Base-by-base conservation (phyloP, 2,329 filamentous ascomycete species). In the Zymoseptoria tritici region DNA sequence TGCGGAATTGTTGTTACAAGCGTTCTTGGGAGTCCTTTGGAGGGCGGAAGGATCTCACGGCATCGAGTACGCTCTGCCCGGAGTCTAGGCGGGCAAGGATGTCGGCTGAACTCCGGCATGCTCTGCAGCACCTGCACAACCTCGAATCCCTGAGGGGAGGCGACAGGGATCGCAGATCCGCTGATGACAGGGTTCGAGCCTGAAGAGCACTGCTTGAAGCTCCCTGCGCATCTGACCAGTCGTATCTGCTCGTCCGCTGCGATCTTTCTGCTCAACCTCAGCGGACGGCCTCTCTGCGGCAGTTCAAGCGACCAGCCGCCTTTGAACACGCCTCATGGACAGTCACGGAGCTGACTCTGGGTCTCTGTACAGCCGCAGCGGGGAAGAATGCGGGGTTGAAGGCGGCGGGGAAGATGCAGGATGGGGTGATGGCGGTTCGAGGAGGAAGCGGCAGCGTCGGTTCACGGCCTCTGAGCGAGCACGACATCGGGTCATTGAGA, bases 401-500 rank as follows among this genome's bases (percentile, higher is more conserved):
- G 16, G 36, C 13, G 36, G 36, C 26, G 26, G 8, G 26, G 8
- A 9, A 46, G 36, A n/a, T 46, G 13, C 36, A 46, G 36, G 36
- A 13, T 42, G 36, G 36, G 36, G 9, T 42, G 36, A 49, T 57
- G 29, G 52, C 24, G 22, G 52, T 9, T 19, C 52, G 13, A 26
- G 52, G 42, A 57, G 57, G 42, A 60, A 60, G 29, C 51, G 59
- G 1, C 26, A 53, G 13, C 52, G 55, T n/a, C 55, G 54, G 9
- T 58, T 56, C 50, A 55, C 59, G 2, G 46, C 54, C n/a, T 55
- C 54, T 9, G 60, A 62, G 16, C 46, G 62, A 49, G 60, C 60
- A 3, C 57, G 53, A 21, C 62, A 64, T 54, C 58, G 55, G 3
- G 52, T 62, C 20, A 57, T 64, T 21, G 62, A 64, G 57, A 62